Percentiles rank a stretch among this genome's conserved stretches.
phyloP scores from a whole-genome alignment of 2,329 filamentous ascomycete genomes.

The Triangularia verruculosa region DNA sequence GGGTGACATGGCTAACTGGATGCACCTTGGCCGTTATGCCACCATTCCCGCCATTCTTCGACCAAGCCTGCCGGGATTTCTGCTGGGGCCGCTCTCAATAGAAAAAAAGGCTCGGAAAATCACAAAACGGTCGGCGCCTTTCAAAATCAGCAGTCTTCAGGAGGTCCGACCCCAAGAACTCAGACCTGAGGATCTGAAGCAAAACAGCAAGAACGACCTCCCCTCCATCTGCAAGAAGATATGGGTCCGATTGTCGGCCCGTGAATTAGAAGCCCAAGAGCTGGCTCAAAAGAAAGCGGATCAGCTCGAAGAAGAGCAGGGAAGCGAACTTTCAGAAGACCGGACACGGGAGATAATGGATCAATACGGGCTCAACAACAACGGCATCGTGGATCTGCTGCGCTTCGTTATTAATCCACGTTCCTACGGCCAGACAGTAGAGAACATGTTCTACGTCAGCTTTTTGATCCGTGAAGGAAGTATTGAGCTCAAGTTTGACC shows the following conservation, averaged over 20 bases:
- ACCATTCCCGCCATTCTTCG: conserved; percentile 70
- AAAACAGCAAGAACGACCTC: conserved; percentile 74
- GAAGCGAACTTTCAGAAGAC: conserved; percentile 36
- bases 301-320: conserved; percentile 41
- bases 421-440: conserved; percentile 91
- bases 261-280: conserved; percentile 47
- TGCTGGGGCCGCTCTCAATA: conserved; percentile 83
- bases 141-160: conserved; percentile 64
- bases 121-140: conserved; percentile 66
- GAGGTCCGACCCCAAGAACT: conserved; percentile 79
- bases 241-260: conserved; percentile 54
- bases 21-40: conserved; percentile 73
- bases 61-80: conserved; percentile 75
- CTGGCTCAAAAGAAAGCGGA: conserved; percentile 38
- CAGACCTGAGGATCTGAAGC: conserved; percentile 67
- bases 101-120: conserved; percentile 77
- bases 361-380: conserved; percentile 61
- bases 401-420: conserved; percentile 85
- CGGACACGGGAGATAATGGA: conserved; percentile 57
- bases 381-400: conserved; percentile 74
- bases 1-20: conserved; percentile 82
- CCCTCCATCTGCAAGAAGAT: conserved; percentile 78
- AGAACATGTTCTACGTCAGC: conserved; percentile 95
- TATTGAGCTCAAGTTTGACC: conserved; percentile 70
- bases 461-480: conserved; percentile 88